These are phyloP conservation scores for Stemphylium vesicarium DNA, from an alignment of 2,329 filamentous ascomycete species.

Conservation along the genomic window DNA sequence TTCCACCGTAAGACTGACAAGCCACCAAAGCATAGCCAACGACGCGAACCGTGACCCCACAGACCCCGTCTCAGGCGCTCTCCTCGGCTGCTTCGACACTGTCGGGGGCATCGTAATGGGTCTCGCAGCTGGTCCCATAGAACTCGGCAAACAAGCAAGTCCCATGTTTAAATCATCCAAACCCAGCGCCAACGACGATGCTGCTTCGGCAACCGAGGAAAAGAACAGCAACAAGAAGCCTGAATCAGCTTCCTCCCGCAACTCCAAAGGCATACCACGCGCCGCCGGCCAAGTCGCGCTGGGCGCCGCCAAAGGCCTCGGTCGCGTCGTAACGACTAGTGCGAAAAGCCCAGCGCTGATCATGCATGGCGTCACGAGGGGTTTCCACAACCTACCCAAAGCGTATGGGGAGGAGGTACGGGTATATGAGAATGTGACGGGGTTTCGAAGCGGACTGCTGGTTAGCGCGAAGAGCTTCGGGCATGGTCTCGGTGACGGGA, in stretches of 20 bases:
- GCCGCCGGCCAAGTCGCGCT: slow-evolving; percentile 61
- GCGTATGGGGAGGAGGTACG: slow-evolving; percentile 83
- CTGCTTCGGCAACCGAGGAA: neutral
- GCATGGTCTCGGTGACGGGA: slow-evolving; percentile 76
- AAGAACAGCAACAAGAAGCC: neutral
- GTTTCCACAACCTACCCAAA: slow-evolving; percentile 83
- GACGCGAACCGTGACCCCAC: slow-evolving; percentile 28
- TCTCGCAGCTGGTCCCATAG: slow-evolving; percentile 29
- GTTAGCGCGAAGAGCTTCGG: slow-evolving; percentile 79
- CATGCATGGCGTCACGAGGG: slow-evolving; percentile 77
- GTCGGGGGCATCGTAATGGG: slow-evolving; percentile 30
- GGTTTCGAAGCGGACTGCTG: slow-evolving; percentile 72
- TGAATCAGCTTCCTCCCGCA: neutral
- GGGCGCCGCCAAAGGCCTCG: slow-evolving; percentile 68
- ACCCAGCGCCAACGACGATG: neutral
- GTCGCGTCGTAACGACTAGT: slow-evolving; percentile 71
- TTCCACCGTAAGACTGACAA: neutral
- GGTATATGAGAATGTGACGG: slow-evolving; percentile 75
- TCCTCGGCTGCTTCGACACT: slow-evolving; percentile 31
- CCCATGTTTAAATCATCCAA: neutral
- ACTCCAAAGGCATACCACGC: slow-evolving; percentile 9
- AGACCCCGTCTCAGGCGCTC: slow-evolving; percentile 29
- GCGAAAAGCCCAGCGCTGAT: slow-evolving; percentile 82
- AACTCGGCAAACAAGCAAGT: slow-evolving; percentile 23
- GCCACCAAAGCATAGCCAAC: slow-evolving; percentile 14